Evolutionary conservation across 169 alveolate species (phyloP).

Genomic region (Cryptosporidium ryanae): DNA sequence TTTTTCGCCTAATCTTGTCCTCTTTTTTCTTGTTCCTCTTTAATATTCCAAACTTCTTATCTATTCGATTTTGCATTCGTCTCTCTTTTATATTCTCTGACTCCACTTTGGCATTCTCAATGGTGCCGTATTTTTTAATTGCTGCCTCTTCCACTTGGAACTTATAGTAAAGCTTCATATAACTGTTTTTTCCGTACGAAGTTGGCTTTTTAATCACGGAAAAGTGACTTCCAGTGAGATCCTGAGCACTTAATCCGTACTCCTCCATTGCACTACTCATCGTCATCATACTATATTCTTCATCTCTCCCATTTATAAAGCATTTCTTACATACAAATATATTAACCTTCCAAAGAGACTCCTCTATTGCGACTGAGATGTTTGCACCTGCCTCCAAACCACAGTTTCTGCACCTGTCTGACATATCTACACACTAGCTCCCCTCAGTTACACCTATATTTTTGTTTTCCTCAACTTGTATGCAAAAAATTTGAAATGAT

Average conservation of each 20-base stretch:
- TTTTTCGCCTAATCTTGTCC: neutral
- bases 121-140: constrained; percentile 25
- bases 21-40: neutral
- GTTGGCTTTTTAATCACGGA: constrained; percentile 49
- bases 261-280: constrained; percentile 48
- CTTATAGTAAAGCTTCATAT: constrained; percentile 66
- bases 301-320: constrained; percentile 30
- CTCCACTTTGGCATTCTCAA: constrained; percentile 47
- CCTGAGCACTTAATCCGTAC: constrained; percentile 42
- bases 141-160: constrained; percentile 73
- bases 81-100: constrained; percentile 15
- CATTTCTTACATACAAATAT: constrained; percentile 58
- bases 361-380: constrained; percentile 36
- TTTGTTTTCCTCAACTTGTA: too few species aligned
- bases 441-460: too few species aligned
- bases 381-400: constrained; percentile 15
- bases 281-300: constrained; percentile 61
- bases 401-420: constrained; percentile 47
- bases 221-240: constrained; percentile 34
- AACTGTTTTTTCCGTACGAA: constrained; percentile 59
- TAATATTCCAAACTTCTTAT: constrained; percentile 30
- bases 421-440: neutral
- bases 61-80: constrained; percentile 32
- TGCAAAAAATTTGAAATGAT: too few species aligned
- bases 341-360: constrained; percentile 31